Conservation (phyloP, 2,329 filamentous ascomycete genomes). For the Pseudogymnoascus sp. region DNA sequence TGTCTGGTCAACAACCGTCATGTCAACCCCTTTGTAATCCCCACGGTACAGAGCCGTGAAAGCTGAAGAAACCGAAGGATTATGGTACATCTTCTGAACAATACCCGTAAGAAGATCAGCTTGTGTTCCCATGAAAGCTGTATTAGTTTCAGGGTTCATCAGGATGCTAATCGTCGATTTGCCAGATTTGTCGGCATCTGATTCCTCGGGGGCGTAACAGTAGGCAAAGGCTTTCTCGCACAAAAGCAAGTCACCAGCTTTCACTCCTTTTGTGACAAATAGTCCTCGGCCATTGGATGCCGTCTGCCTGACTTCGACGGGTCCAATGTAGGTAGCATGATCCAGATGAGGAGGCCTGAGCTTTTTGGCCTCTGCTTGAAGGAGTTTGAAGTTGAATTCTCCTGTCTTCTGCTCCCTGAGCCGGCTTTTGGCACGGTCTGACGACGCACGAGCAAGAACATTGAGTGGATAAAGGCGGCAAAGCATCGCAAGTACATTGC, state of each 20-base stretch:
- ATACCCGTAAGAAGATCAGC: constrained; percentile 34
- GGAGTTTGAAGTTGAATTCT: constrained; percentile 32
- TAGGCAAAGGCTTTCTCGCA: constrained; percentile 49
- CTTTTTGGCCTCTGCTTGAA: constrained; percentile 33
- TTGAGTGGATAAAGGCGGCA: constrained; percentile 24
- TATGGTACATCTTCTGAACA: constrained; percentile 39
- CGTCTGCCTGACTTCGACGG: constrained; percentile 35
- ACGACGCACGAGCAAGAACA: constrained; percentile 40
- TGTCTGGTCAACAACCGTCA: constrained; percentile 28
- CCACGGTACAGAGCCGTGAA: constrained; percentile 36
- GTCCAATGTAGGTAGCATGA: constrained; percentile 37
- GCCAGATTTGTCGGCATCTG: constrained; percentile 12
- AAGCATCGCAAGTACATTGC: constrained; percentile 21
- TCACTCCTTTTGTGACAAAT: constrained; percentile 41
- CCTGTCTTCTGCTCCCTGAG: constrained; percentile 34
- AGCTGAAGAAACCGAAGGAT: constrained; percentile 27
- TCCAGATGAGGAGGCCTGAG: constrained; percentile 41
- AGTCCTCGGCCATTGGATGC: constrained; percentile 39
- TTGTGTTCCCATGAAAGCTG: constrained; percentile 31
- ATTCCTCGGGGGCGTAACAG: constrained; percentile 30
- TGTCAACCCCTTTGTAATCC: constrained; percentile 29
- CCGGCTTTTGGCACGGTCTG: constrained; percentile 20
- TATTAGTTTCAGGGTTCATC: constrained; percentile 32
- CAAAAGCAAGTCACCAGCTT: constrained; percentile 43
- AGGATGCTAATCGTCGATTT: constrained; percentile 25